phyloP scores from a whole-genome alignment of 768 basidiomycete species.

The Pulveroboletus sp. region DNA sequence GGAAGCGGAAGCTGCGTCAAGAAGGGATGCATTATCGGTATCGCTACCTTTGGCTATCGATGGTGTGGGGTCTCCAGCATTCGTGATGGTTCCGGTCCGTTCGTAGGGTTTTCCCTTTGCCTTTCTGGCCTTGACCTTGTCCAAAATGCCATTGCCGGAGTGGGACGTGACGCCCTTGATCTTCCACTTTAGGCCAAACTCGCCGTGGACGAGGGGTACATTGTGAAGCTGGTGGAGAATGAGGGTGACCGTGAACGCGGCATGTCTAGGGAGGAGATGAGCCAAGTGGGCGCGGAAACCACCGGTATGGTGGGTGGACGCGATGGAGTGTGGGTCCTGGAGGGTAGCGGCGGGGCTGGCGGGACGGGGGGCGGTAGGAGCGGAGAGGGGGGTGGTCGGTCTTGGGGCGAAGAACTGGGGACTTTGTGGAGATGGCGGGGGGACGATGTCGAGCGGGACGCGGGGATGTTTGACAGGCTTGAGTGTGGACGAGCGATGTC shows the following conservation, averaged over 20 bases:
- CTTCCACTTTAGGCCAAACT: conserved; percentile 69
- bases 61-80: not conserved
- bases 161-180: conserved; percentile 52
- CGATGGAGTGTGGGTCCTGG: not conserved
- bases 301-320: not conserved
- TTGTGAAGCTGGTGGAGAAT: conserved; percentile 63
- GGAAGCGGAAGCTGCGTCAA: conserved; percentile 23
- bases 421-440: not conserved
- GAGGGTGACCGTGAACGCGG: conserved; percentile 58
- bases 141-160: conserved; percentile 38
- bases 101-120: conserved; percentile 10
- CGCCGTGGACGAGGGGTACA: conserved; percentile 66
- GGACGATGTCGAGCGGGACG: not conserved
- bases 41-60: conserved; percentile 19
- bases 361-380: not conserved
- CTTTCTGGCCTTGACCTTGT: conserved; percentile 33
- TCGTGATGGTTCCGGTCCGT: not conserved
- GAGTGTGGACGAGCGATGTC: conserved; percentile 21
- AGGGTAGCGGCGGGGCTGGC: conserved; percentile 3
- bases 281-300: conserved; percentile 53
- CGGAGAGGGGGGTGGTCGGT: not conserved
- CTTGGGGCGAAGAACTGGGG: not conserved
- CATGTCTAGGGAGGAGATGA: conserved; percentile 59
- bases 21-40: conserved; percentile 21
- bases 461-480: too few relatives aligned